A percentile compares a stretch with the other conserved stretches of the same genome.
These are phyloP conservation scores for Penicillium concentricum DNA, from an alignment of 2,329 filamentous ascomycete species.

Conservation along the genomic window DNA sequence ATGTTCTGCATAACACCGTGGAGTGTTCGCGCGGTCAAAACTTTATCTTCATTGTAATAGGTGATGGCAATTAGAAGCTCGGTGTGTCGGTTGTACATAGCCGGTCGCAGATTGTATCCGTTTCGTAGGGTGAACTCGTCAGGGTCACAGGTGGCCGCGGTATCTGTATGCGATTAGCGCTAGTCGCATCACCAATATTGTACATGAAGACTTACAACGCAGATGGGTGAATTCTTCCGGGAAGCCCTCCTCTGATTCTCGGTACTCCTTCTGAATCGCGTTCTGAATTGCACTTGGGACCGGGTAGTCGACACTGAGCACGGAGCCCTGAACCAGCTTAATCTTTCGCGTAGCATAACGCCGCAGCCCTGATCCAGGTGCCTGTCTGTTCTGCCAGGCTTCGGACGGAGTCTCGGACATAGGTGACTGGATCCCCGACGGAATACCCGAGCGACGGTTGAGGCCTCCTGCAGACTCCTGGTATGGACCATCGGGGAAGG, in stretches of 20 bases:
- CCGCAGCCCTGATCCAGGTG: conserved; percentile 64
- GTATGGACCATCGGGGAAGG: conserved; percentile 51
- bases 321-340: conserved; percentile 94
- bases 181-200: neutral
- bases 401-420: conserved; percentile 65
- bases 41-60: conserved; percentile 99
- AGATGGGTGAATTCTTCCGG: conserved; percentile 92
- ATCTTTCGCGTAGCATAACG: conserved; percentile 94
- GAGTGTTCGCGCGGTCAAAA: conserved; percentile 82
- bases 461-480: conserved; percentile 57
- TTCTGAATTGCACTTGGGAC: conserved; percentile 97
- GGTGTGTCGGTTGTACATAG: conserved; percentile 98
- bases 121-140: conserved; percentile 99
- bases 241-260: conserved; percentile 80
- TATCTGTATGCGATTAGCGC: conserved; percentile 55
- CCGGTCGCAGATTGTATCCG: conserved; percentile 93
- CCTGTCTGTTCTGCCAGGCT: conserved; percentile 75
- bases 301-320: conserved; percentile 94
- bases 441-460: conserved; percentile 50
- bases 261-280: conserved; percentile 87
- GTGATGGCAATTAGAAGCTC: conserved; percentile 96
- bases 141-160: conserved; percentile 93
- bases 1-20: conserved; percentile 99
- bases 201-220: conserved; percentile 61
- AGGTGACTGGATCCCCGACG: conserved; percentile 55